Evolutionary conservation across 1,139 yeast genomes (phyloP).

Genomic region (Geotrichum australiense): DNA sequence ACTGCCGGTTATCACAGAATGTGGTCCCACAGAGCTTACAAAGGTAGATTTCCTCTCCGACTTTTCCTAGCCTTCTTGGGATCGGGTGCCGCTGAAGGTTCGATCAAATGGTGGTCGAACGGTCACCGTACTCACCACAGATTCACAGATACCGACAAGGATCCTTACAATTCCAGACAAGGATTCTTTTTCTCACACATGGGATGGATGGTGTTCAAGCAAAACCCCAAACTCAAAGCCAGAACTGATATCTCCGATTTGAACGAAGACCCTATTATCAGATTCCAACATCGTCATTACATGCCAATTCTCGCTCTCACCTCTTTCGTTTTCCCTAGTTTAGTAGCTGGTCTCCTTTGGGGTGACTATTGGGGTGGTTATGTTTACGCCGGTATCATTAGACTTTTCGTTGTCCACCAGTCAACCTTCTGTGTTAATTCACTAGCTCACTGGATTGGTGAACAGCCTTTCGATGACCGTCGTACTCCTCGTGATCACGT

Average conservation of each 20-base stretch:
- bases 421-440: constrained; percentile 98
- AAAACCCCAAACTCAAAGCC: constrained; percentile 91
- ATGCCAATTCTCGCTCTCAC: constrained; percentile 55
- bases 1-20: constrained; percentile 93
- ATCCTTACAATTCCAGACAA: constrained; percentile 93
- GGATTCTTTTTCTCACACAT: constrained; percentile 95
- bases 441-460: constrained; percentile 97
- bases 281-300: constrained; percentile 92
- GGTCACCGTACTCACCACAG: constrained; percentile 97
- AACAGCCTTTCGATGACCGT: constrained; percentile 95
- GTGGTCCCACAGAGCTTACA: constrained; percentile 85
- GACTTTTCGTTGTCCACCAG: constrained; percentile 84
- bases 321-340: constrained; percentile 68
- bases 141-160: constrained; percentile 93
- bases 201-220: constrained; percentile 95
- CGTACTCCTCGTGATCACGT: constrained; percentile 97
- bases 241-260: constrained; percentile 94
- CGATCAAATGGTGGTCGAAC: constrained; percentile 98
- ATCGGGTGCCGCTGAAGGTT: constrained; percentile 94
- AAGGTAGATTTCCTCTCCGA: constrained; percentile 64
- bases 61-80: constrained; percentile 77
- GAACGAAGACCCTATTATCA: constrained; percentile 81
- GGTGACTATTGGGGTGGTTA: constrained; percentile 92
- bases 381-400: constrained; percentile 81
- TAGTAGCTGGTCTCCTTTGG: constrained; percentile 74